Conservation (phyloP, 805 yeast species). For the Schizosaccharomyces osmophilus region DNA sequence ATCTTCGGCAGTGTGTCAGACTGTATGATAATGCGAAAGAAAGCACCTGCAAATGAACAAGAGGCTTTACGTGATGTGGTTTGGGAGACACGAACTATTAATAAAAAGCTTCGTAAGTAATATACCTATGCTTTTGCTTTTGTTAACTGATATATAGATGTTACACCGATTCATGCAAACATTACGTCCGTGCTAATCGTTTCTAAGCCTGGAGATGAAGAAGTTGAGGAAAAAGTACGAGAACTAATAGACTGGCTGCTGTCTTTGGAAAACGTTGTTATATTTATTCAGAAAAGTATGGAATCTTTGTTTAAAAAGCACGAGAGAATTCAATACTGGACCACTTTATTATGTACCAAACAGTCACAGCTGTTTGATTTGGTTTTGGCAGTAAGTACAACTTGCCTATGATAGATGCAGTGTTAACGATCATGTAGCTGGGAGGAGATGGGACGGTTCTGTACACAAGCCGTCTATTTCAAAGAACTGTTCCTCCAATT, state of each 20-base stretch:
- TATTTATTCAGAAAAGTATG: background rate
- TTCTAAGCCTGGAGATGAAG: background rate
- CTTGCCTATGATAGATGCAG: background rate
- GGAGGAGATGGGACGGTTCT: constrained; percentile 86
- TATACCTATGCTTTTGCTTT: background rate
- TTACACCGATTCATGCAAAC: background rate
- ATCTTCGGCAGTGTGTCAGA: background rate
- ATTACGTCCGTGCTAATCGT: background rate
- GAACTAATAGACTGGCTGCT: background rate
- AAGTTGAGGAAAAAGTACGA: background rate
- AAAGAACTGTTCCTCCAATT: constrained; percentile 72
- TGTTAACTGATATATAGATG: background rate
- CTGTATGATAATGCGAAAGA: background rate
- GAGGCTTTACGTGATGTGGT: background rate
- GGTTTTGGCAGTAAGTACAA: constrained; percentile 28
- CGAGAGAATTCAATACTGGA: constrained; percentile 23
- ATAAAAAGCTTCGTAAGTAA: background rate
- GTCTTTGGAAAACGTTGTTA: background rate
- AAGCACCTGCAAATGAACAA: background rate
- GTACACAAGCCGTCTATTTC: constrained; percentile 31
- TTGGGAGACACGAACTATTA: background rate
- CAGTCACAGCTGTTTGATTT: constrained; percentile 50
- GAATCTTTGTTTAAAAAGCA: background rate
- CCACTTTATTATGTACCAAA: constrained; percentile 48
- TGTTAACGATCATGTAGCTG: constrained; percentile 13